Conservation (phyloP, 176 grass and related monocot species). For the Carex pumila region DNA sequence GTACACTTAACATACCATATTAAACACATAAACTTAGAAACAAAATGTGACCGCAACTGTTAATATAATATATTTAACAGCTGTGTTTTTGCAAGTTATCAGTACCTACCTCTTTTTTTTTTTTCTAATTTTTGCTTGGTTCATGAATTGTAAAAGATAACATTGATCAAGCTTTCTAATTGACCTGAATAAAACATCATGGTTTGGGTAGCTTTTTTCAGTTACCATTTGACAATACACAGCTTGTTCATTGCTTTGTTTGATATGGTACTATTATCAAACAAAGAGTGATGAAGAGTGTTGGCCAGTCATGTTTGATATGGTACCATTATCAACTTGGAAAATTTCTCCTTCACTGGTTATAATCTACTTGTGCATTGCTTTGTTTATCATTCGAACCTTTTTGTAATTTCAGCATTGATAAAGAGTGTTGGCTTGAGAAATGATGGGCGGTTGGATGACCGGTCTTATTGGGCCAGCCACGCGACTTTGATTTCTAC, state of each 20-base stretch:
- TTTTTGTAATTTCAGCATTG: conserved; percentile 43
- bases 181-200: not conserved
- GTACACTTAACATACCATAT: no score
- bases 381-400: not conserved
- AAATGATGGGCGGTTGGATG: conserved; percentile 77
- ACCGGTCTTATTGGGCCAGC: conserved; percentile 66
- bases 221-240: not conserved
- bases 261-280: not conserved
- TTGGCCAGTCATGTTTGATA: not conserved
- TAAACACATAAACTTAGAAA: not conserved
- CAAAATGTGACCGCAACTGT: not conserved
- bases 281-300: no score
- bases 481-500: conserved; percentile 50
- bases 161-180: not conserved
- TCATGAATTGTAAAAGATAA: not conserved
- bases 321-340: not conserved
- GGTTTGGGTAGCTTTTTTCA: not conserved
- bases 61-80: not conserved
- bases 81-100: not conserved
- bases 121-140: not conserved
- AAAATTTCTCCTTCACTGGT: not conserved
- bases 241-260: not conserved
- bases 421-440: conserved; percentile 70
- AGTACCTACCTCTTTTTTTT: not conserved
- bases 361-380: not conserved